Percentiles rank a stretch among this genome's conserved stretches.
phyloP scores from a whole-genome alignment of 352 stramenopile species.

The Blastocystis sp. region DNA sequence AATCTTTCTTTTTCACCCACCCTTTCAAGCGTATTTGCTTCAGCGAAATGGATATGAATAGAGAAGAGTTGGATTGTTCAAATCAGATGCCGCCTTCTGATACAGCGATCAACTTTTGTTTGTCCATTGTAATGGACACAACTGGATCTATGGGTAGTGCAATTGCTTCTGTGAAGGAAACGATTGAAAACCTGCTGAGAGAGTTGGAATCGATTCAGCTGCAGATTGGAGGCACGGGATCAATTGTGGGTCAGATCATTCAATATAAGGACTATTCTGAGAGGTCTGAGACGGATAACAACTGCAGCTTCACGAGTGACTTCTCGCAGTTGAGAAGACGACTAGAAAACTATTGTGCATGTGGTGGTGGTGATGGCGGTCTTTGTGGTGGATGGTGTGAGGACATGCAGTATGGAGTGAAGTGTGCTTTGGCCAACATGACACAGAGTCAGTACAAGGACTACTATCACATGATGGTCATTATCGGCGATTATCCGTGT shows the following conservation, averaged over 20 bases:
- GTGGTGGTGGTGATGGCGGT: not conserved
- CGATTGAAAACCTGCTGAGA: not conserved
- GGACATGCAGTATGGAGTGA: not conserved
- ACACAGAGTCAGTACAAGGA: slow-evolving; percentile 10
- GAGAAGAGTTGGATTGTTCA: no score
- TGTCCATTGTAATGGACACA: no score
- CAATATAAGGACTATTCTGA: slow-evolving; percentile 10
- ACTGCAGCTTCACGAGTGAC: not conserved
- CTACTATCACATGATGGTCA: slow-evolving; percentile 23
- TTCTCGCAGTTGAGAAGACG: not conserved
- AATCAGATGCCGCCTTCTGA: no score
- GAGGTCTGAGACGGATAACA: not conserved
- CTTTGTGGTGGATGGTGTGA: not conserved
- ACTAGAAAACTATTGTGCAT: not conserved
- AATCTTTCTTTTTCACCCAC: no score
- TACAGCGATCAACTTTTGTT: slow-evolving; percentile 18
- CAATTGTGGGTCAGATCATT: not conserved
- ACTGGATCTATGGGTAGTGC: no score
- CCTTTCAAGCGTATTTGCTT: no score
- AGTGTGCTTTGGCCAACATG: not conserved
- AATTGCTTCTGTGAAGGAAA: slow-evolving; percentile 24
- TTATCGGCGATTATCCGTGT: not conserved
- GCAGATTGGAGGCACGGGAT: not conserved
- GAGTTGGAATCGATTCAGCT: not conserved
- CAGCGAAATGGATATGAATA: no score